Conservation (phyloP, 805 yeast genomes). For the Teunomyces atbi region DNA sequence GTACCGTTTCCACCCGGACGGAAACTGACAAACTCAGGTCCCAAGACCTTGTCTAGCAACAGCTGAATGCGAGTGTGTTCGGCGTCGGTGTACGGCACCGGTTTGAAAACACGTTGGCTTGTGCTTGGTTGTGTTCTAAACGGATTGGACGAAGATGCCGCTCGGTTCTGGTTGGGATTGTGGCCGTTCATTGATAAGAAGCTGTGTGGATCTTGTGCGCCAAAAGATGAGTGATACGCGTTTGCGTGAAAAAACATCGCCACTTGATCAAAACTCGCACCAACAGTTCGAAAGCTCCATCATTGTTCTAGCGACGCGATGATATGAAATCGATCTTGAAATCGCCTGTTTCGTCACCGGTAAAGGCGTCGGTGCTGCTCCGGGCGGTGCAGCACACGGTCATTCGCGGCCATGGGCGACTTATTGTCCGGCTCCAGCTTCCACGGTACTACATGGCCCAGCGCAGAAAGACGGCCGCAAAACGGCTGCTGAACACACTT, state of each 20-base stretch:
- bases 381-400: background rate
- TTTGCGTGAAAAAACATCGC: constrained; percentile 1
- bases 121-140: constrained; percentile 8
- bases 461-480: constrained; percentile 2
- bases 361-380: background rate
- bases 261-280: background rate
- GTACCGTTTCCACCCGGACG: constrained; percentile 75
- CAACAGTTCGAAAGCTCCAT: background rate
- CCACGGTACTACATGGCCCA: background rate
- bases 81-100: constrained; percentile 29
- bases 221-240: background rate
- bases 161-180: constrained; percentile 1
- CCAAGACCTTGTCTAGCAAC: constrained; percentile 44
- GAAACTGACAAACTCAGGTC: constrained; percentile 75
- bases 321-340: constrained; percentile 2
- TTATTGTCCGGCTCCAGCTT: constrained; percentile 2
- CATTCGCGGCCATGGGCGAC: background rate
- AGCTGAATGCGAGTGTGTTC: constrained; percentile 36
- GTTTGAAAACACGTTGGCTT: constrained; percentile 13
- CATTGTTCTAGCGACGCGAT: background rate
- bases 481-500: background rate
- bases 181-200: background rate
- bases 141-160: background rate
- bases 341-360: constrained; percentile 3
- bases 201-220: background rate